A percentile compares a stretch with the other conserved stretches of the same genome.
phyloP scores from a whole-genome alignment of 768 basidiomycete genomes.

The Phaeotremella fagi region DNA sequence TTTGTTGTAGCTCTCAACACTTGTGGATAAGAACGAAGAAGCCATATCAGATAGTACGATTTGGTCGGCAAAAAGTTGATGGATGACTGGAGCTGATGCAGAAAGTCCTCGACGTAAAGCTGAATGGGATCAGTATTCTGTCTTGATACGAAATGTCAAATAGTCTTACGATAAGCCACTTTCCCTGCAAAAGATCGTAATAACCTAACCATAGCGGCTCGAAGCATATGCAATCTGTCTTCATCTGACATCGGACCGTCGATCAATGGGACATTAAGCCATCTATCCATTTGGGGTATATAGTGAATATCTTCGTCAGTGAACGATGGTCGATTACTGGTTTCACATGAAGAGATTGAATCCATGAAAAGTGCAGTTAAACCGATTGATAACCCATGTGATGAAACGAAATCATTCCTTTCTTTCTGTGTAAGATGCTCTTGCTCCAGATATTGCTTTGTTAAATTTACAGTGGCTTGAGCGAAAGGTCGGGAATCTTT shows the following conservation, averaged over 20 bases:
- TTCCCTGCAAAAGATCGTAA: conserved; percentile 1
- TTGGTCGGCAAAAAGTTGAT: background rate
- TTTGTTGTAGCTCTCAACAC: background rate
- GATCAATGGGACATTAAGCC: conserved; percentile 1
- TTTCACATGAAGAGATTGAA: conserved; percentile 3
- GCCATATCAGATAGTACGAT: background rate
- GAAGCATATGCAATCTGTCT: background rate
- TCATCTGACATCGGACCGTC: too few species aligned
- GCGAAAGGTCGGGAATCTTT: conserved; percentile 1
- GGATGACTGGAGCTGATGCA: background rate
- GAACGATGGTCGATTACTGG: conserved; percentile 2
- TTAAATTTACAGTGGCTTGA: background rate
- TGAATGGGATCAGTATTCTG: background rate
- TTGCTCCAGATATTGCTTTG: background rate
- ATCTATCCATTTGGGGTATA: background rate
- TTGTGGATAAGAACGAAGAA: background rate
- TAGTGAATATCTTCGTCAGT: conserved; percentile 6
- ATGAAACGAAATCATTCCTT: background rate
- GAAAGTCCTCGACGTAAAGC: background rate
- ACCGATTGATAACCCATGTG: background rate
- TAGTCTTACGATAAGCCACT: background rate
- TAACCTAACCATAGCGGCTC: background rate
- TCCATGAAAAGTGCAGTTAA: background rate
- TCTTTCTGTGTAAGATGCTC: background rate
- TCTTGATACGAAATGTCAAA: background rate